Conservation (phyloP, 148 eudicot species). For the Amaranthus cruentus region DNA sequence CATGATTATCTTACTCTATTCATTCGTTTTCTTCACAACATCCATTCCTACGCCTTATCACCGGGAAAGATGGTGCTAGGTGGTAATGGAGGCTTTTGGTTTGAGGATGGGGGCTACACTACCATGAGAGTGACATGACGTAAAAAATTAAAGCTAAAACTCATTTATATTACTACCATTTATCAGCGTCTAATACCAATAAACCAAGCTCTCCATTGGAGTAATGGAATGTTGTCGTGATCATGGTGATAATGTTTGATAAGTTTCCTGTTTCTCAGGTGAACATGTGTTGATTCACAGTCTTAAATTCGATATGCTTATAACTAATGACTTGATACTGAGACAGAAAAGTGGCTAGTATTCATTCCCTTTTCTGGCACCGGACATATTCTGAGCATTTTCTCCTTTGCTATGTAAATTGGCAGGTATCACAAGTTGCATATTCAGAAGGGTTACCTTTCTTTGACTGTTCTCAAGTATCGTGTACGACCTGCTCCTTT, state of each 20-base stretch:
- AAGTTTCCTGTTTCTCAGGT: background rate
- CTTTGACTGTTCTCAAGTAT: conserved; percentile 60
- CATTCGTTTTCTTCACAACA: no score
- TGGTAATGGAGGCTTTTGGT: no score
- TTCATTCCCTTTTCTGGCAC: background rate
- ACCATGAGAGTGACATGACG: no score
- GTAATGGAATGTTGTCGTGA: background rate
- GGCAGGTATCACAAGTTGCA: conserved; percentile 79
- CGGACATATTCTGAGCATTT: background rate
- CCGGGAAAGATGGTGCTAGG: no score
- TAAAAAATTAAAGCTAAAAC: background rate
- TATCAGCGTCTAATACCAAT: no score
- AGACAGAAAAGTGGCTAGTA: background rate
- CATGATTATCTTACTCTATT: no score
- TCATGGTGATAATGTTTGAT: background rate
- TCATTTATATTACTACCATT: no score
- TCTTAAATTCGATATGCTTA: background rate
- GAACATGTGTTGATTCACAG: background rate
- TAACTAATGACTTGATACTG: background rate
- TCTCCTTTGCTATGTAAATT: conserved; percentile 4
- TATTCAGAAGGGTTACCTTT: conserved; percentile 68
- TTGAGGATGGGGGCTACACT: no score
- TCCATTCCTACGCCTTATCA: no score
- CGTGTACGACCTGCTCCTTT: conserved; percentile 42
- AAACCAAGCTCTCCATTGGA: no score